Percentiles rank a stretch among this genome's conserved stretches.
These are phyloP conservation scores for Kwoniella sp. DNA, from an alignment of 768 basidiomycete species.

Conservation along the genomic window DNA sequence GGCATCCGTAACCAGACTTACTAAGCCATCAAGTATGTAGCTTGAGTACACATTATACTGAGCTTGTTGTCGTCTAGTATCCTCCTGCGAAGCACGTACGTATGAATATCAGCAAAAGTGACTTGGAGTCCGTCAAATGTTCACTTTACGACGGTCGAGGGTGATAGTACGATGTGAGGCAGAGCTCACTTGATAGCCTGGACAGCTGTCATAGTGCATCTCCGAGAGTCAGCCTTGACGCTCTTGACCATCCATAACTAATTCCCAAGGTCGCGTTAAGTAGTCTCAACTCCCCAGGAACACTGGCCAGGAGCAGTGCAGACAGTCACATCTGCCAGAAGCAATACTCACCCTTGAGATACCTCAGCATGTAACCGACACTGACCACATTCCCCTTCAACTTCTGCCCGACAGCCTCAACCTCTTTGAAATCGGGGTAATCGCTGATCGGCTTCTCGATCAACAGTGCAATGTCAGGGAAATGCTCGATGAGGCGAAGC, in stretches of 20 bases:
- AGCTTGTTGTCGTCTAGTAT: slow-evolving; percentile 90
- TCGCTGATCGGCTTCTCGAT: slow-evolving; percentile 90
- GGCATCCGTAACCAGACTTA: slow-evolving; percentile 15
- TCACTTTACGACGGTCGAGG: too few species aligned
- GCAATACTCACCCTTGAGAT: slow-evolving; percentile 67
- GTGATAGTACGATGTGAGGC: too few species aligned
- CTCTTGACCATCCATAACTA: too few species aligned
- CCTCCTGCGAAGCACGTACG: slow-evolving; percentile 78
- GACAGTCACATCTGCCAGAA: background rate
- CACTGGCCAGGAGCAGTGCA: background rate
- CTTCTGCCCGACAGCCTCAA: slow-evolving; percentile 23
- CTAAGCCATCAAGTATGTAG: slow-evolving; percentile 68
- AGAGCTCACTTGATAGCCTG: slow-evolving; percentile 80
- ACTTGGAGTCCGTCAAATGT: too few species aligned
- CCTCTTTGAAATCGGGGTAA: slow-evolving; percentile 56
- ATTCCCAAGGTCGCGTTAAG: too few species aligned
- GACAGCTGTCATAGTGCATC: slow-evolving; percentile 62
- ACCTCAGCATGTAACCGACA: slow-evolving; percentile 70
- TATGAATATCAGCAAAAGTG: too few species aligned
- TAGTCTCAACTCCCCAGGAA: background rate
- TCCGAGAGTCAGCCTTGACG: slow-evolving; percentile 1
- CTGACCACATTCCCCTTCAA: slow-evolving; percentile 58
- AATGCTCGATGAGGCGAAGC: slow-evolving; percentile 75
- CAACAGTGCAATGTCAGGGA: slow-evolving; percentile 85
- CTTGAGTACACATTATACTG: slow-evolving; percentile 88